Evolutionary conservation across 164 flowering plant genomes (phyloP), one percentile per base, ranked within the genome.

Genomic region (Piper longum): DNA sequence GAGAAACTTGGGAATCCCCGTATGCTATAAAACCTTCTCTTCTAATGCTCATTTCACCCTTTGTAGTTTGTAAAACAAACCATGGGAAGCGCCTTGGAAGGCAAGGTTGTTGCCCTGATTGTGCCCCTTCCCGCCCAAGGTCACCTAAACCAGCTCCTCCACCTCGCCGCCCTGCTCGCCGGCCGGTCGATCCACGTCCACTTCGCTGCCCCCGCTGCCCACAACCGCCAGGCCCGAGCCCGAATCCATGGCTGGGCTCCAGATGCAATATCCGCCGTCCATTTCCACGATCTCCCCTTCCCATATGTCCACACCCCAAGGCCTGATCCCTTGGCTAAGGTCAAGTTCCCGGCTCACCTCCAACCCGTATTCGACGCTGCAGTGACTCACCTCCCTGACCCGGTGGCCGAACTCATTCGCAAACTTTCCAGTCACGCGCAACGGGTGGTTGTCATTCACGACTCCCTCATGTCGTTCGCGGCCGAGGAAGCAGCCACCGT

Each of bases 281-380:
- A 75, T 6, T 85, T 89, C 71, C 91, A 81, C 62, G 80, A 81
- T 68, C 80, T 64, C 60, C 69, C 45, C 14, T 60, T 71, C 80
- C 85, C 60, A 41, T 70, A 54, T 52, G 74, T 60, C n/a, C 3
- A 45, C n/a, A 73, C 70, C 43, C 86, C 82, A 57, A 70, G 79
- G 0, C 82, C 88, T 0, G 61, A 78, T 71, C 83, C 88, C 0
- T 60, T 75, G 16, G 17, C 79, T n/a, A 0, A 66, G 1, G 60
- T 4, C 67, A 70, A 75, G 42, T 86, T 80, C 78, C 91, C 96
- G 0, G 17, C 73, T 3, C 91, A 85, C 60, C 78, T 85, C 63
- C 78, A 69, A 11, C 81, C 87, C 0, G 16, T 69, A 1, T 77
- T 82, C 57, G 72, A 78, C 0, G 82, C 86, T 26, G 17, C 79